Evolutionary conservation across 192 early-diverging fungal species (phyloP).

Genomic region (Chytriomyces confervae): DNA sequence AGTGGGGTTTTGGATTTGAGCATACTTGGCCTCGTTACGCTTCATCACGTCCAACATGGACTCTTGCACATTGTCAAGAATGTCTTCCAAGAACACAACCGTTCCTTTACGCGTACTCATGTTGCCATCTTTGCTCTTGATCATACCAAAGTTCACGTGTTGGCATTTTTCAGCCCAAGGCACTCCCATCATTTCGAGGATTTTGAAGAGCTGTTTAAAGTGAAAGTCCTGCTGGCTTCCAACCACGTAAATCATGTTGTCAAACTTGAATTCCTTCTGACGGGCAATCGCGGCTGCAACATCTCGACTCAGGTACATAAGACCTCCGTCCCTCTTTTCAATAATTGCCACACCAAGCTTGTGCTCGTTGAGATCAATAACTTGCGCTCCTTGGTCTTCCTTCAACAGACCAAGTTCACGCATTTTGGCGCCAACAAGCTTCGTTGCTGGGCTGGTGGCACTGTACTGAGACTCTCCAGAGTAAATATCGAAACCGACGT

Average conservation of each 20-base stretch:
- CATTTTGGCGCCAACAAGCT: conserved; percentile 73
- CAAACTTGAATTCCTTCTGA: conserved; percentile 85
- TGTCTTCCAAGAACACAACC: conserved; percentile 94
- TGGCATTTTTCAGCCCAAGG: conserved; percentile 83
- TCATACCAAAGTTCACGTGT: conserved; percentile 95
- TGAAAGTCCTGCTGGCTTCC: conserved; percentile 90
- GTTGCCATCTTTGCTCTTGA: conserved; percentile 74
- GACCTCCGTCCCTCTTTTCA: conserved; percentile 88
- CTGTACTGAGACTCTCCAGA: conserved; percentile 93
- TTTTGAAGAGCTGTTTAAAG: conserved; percentile 94
- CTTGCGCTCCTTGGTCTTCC: conserved; percentile 82
- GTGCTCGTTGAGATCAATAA: conserved; percentile 81
- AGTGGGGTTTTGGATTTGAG: conserved; percentile 81
- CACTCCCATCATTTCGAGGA: conserved; percentile 78
- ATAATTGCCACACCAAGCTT: conserved; percentile 86
- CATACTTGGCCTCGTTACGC: conserved; percentile 85
- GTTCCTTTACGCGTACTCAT: conserved; percentile 98
- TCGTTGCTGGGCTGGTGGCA: conserved; percentile 57
- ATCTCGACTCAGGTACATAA: conserved; percentile 94
- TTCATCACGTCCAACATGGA: conserved; percentile 91
- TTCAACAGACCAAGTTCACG: conserved; percentile 72
- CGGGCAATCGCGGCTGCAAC: conserved; percentile 95
- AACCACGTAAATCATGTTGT: conserved; percentile 93
- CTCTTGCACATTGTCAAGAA: conserved; percentile 84
- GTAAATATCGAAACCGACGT: conserved; percentile 92